These are phyloP conservation scores for Penicillium oxalicum DNA, from an alignment of 2,329 filamentous ascomycete species.

Conservation along the genomic window DNA sequence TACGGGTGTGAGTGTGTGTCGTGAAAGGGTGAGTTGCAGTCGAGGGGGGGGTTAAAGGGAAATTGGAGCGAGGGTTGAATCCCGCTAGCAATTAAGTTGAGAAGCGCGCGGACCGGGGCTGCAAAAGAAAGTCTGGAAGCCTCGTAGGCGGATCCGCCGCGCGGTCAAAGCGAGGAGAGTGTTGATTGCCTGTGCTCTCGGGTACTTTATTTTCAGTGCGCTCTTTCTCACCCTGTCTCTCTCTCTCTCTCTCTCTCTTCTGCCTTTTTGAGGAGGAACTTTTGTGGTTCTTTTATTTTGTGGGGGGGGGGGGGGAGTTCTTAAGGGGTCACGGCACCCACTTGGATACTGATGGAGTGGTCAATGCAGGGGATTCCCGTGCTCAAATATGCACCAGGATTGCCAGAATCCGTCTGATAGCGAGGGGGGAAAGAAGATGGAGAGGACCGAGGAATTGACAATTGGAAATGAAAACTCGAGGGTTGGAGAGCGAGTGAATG, in stretches of 20 bases:
- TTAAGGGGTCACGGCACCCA: too few species aligned
- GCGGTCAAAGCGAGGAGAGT: conserved; percentile 5
- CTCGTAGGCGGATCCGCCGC: conserved; percentile 14
- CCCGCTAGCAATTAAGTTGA: conserved; percentile 15
- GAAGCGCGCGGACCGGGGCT: conserved; percentile 9
- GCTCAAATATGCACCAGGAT: not conserved
- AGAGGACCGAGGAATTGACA: not conserved
- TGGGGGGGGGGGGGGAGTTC: too few species aligned
- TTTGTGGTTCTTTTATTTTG: too few species aligned
- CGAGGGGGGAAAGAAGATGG: not conserved
- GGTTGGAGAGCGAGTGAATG: not conserved
- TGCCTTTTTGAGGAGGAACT: too few species aligned
- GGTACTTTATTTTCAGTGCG: not conserved
- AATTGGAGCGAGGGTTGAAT: conserved; percentile 6
- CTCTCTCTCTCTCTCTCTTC: not conserved
- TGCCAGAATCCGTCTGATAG: conserved; percentile 8
- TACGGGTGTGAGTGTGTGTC: not conserved
- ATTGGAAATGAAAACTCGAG: too few species aligned
- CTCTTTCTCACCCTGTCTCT: not conserved
- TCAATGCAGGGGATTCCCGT: not conserved
- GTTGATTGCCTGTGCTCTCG: not conserved
- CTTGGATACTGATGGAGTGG: not conserved
- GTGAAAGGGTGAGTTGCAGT: conserved; percentile 2
- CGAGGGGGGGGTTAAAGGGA: conserved; percentile 1
- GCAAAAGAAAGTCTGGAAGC: conserved; percentile 10